A percentile compares a stretch with the other conserved stretches of the same genome.
Conservation (phyloP, 768 basidiomycete genomes). For the Myochromella boudieri region DNA sequence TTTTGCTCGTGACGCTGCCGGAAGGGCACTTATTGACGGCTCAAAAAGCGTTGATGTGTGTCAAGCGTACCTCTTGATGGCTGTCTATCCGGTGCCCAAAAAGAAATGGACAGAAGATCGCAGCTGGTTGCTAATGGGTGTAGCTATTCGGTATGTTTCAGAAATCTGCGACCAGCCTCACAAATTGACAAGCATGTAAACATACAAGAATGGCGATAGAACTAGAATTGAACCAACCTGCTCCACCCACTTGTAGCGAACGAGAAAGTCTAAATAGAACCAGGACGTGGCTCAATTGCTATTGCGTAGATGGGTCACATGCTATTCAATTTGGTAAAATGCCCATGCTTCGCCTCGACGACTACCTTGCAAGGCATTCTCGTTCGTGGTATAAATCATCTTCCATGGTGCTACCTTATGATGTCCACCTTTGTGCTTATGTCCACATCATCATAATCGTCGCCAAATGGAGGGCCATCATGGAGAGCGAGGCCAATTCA, state of each 20-base stretch:
- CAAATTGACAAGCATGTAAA: not conserved
- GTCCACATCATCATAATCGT: conserved; percentile 52
- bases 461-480: conserved; percentile 39
- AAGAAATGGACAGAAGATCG: conserved; percentile 70
- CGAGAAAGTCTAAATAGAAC: conserved; percentile 70
- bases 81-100: conserved; percentile 60
- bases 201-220: conserved; percentile 64
- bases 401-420: conserved; percentile 36
- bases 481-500: conserved; percentile 9
- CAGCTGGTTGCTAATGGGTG: conserved; percentile 71
- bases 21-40: conserved; percentile 58
- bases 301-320: conserved; percentile 71
- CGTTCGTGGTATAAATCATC: conserved; percentile 49
- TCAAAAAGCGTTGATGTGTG: conserved; percentile 72
- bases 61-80: conserved; percentile 73
- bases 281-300: conserved; percentile 76
- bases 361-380: conserved; percentile 54
- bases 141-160: conserved; percentile 56
- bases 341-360: conserved; percentile 63
- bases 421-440: conserved; percentile 51
- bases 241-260: conserved; percentile 47
- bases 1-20: conserved; percentile 62
- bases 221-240: conserved; percentile 61
- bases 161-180: not conserved
- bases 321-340: conserved; percentile 78